These are phyloP conservation scores for Fusarium verticillioides DNA, from an alignment of 2,329 filamentous ascomycete genomes.

Conservation along the genomic window DNA sequence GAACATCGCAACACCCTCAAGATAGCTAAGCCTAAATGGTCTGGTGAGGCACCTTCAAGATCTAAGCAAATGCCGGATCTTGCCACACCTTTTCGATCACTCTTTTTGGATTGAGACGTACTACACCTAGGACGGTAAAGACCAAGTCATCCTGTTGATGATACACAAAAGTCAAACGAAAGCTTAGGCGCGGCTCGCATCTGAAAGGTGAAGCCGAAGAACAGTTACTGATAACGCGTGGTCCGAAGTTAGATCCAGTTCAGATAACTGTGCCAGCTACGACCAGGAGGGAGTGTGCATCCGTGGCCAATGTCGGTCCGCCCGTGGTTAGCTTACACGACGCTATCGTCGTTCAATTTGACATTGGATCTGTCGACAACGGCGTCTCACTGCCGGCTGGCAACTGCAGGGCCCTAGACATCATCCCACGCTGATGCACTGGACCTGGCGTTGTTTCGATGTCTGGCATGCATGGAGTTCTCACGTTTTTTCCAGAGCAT, in stretches of 20 bases:
- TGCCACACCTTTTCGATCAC: slow-evolving; percentile 32
- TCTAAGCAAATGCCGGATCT: slow-evolving; percentile 35
- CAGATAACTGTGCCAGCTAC: not conserved
- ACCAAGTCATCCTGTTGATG: slow-evolving; percentile 4
- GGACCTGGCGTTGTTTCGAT: slow-evolving; percentile 16
- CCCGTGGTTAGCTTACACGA: not conserved
- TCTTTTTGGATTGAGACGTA: not conserved
- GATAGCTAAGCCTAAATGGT: slow-evolving; percentile 3
- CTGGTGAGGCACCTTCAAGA: slow-evolving; percentile 15
- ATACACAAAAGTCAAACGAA: slow-evolving; percentile 7
- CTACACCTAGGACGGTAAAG: slow-evolving; percentile 26
- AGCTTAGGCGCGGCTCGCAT: slow-evolving; percentile 12
- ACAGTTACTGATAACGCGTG: slow-evolving; percentile 5
- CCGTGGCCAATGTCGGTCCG: slow-evolving; percentile 10
- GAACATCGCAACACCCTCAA: slow-evolving; percentile 23
- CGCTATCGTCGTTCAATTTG: slow-evolving; percentile 27
- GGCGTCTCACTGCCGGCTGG: slow-evolving; percentile 5
- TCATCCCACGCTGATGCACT: slow-evolving; percentile 2
- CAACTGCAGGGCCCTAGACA: slow-evolving; percentile 11
- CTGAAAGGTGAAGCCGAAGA: not conserved
- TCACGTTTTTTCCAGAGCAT: not conserved
- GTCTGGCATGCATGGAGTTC: slow-evolving; percentile 13
- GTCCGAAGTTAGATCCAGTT: slow-evolving; percentile 19
- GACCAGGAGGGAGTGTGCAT: slow-evolving; percentile 41
- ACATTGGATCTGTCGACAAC: slow-evolving; percentile 22